Evolutionary conservation across 306 rosid species (phyloP).

Genomic region (Vachellia pachyceras): DNA sequence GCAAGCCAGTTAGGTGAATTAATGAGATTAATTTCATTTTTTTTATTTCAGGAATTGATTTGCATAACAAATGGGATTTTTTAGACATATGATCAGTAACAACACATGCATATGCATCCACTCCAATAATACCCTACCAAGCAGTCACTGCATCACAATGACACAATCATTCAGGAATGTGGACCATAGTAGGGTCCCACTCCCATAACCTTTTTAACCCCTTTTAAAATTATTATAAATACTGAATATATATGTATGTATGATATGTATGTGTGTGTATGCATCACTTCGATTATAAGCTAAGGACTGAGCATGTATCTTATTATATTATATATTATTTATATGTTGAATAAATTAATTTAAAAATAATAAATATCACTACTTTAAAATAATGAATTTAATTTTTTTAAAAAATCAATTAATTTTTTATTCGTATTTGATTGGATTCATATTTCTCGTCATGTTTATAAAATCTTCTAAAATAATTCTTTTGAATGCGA

Average conservation of each 20-base stretch:
- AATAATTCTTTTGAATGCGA: no score
- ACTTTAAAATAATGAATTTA: no score
- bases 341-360: no score
- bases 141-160: not conserved
- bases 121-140: not conserved
- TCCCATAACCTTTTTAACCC: conserved; percentile 8
- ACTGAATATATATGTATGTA: no score
- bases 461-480: no score
- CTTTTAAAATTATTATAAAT: not conserved
- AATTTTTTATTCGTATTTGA: no score
- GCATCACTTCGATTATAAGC: not conserved
- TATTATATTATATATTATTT: no score
- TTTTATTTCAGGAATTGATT: not conserved
- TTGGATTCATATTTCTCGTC: no score
- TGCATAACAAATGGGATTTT: not conserved
- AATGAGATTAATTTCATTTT: not conserved
- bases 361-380: no score
- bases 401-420: no score
- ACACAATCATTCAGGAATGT: not conserved
- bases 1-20: not conserved
- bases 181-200: conserved; percentile 11
- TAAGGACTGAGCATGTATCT: not conserved
- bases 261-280: not conserved
- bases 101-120: not conserved
- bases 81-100: not conserved